Percentiles rank a stretch among this genome's conserved stretches.
These are phyloP conservation scores for Phaseolus lunatus DNA, from an alignment of 306 rosid genomes.

Conservation along the genomic window DNA sequence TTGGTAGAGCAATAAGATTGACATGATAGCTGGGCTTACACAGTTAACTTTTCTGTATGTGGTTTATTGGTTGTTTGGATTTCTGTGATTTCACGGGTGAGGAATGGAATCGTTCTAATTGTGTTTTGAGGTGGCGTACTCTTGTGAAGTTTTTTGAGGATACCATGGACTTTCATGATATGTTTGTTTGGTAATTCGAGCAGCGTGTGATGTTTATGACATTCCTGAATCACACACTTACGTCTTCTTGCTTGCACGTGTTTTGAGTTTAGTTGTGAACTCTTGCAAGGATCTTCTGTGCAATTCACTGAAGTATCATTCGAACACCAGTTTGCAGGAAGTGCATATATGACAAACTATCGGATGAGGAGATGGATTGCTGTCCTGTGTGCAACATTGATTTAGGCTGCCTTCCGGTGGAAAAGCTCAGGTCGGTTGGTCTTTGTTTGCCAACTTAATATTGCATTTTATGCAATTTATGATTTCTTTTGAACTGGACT, in stretches of 20 bases:
- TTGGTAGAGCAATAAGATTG: not conserved
- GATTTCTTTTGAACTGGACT: slow-evolving; percentile 7
- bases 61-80: not conserved
- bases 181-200: slow-evolving; percentile 3
- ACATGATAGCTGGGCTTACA: not conserved
- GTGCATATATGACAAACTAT: slow-evolving; percentile 81
- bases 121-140: slow-evolving; percentile 23
- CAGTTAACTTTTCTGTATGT: not conserved
- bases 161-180: not conserved
- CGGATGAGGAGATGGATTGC: slow-evolving; percentile 82
- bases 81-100: slow-evolving; percentile 28
- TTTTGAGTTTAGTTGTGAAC: slow-evolving; percentile 15
- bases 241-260: slow-evolving; percentile 3
- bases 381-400: slow-evolving; percentile 94
- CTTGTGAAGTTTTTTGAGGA: slow-evolving; percentile 34
- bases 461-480: slow-evolving; percentile 30
- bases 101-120: slow-evolving; percentile 16
- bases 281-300: slow-evolving; percentile 35
- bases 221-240: slow-evolving; percentile 11
- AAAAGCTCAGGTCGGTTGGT: slow-evolving; percentile 79
- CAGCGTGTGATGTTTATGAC: not conserved
- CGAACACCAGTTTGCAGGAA: slow-evolving; percentile 87
- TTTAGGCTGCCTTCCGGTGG: slow-evolving; percentile 86
- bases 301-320: slow-evolving; percentile 40
- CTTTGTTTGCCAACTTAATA: slow-evolving; percentile 18